These are phyloP conservation scores for Orbilia oligospora DNA, from an alignment of 2,329 filamentous ascomycete genomes.

Conservation along the genomic window DNA sequence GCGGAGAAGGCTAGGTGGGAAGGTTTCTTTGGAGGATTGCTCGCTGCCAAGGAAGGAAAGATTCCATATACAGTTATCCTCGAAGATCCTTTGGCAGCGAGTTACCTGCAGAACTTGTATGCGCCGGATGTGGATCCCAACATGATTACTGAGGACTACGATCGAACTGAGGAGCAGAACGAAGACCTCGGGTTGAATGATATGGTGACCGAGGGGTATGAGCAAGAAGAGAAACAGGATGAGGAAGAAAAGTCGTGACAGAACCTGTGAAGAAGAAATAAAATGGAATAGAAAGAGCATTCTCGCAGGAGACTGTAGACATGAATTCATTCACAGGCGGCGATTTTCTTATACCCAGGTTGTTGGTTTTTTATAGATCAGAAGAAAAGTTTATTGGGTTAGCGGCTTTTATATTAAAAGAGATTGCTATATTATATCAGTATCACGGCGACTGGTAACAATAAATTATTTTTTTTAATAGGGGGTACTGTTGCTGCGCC, in stretches of 20 bases:
- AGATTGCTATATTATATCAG: constrained; percentile 2
- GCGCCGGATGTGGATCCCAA: constrained; percentile 86
- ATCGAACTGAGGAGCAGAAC: constrained; percentile 89
- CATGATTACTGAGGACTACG: constrained; percentile 85
- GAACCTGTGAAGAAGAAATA: not conserved
- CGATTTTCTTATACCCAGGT: not conserved
- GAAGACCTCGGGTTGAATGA: constrained; percentile 91
- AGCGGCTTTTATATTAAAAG: constrained; percentile 5
- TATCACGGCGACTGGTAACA: constrained; percentile 1
- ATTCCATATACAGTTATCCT: constrained; percentile 86
- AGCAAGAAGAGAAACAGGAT: constrained; percentile 69
- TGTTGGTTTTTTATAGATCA: not conserved
- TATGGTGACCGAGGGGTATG: constrained; percentile 93
- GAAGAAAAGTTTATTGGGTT: constrained; percentile 15
- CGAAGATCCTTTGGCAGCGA: constrained; percentile 89
- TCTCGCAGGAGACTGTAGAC: not conserved
- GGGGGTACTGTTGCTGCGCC: not conserved
- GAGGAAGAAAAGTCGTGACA: constrained; percentile 29
- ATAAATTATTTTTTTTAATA: not conserved
- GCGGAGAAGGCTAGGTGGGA: constrained; percentile 81
- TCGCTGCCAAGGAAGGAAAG: constrained; percentile 83
- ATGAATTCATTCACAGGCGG: not conserved
- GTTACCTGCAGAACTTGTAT: constrained; percentile 89
- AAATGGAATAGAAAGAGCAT: not conserved
- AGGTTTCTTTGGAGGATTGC: constrained; percentile 82